These are phyloP conservation scores for Plasmodium sp. DNA, from an alignment of 169 alveolate genomes.

Conservation along the genomic window DNA sequence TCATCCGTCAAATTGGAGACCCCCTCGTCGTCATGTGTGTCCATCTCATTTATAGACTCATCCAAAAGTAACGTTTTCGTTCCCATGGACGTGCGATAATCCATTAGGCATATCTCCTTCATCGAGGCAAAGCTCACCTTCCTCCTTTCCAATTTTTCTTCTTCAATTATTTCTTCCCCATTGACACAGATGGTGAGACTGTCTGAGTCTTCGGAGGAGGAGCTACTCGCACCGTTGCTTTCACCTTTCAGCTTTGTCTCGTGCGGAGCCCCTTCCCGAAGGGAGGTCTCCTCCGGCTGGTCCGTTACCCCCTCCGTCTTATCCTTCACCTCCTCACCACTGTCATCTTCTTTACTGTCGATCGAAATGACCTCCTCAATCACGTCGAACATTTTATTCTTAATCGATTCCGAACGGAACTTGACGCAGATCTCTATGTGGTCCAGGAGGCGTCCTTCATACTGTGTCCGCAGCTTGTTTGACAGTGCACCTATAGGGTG, in stretches of 20 bases:
- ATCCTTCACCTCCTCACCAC: not conserved
- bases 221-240: not conserved
- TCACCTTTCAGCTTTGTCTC: not conserved
- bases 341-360: not conserved
- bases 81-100: constrained; percentile 20
- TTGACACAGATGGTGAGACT: not conserved
- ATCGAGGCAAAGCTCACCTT: constrained; percentile 71
- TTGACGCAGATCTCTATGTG: constrained; percentile 25
- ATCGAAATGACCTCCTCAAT: not conserved
- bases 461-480: constrained; percentile 25
- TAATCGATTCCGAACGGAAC: constrained; percentile 17
- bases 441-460: constrained; percentile 25
- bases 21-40: not conserved
- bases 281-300: not conserved
- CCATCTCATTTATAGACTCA: constrained; percentile 18
- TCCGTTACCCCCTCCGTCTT: not conserved
- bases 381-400: constrained; percentile 1
- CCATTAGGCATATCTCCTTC: constrained; percentile 48
- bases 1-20: constrained; percentile 1
- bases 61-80: constrained; percentile 42
- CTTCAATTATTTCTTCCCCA: not conserved
- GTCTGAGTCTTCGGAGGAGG: not conserved
- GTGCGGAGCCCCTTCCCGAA: not conserved
- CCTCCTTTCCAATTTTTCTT: constrained; percentile 55
- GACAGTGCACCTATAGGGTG: constrained; percentile 32